phyloP scores from a whole-genome alignment of 345 rosid species.

The Streptanthus diversifolius region DNA sequence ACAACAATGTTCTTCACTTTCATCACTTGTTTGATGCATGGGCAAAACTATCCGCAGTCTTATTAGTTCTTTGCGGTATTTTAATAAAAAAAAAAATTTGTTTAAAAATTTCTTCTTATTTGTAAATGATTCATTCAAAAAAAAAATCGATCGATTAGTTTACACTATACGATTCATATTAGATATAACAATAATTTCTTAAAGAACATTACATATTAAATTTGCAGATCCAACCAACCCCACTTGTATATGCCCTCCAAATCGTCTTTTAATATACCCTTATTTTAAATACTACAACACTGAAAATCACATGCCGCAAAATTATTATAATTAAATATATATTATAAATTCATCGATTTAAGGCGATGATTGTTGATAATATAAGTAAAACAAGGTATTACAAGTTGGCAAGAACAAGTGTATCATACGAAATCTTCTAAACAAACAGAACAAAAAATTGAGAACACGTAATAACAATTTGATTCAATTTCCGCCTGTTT shows the following conservation, averaged over 20 bases:
- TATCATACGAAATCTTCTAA: conserved; percentile 11
- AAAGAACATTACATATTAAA: too few relatives aligned
- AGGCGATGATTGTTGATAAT: not conserved
- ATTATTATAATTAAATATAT: not conserved
- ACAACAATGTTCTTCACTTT: too few relatives aligned
- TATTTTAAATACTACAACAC: not conserved
- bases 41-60: too few relatives aligned
- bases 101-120: too few relatives aligned
- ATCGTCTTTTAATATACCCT: not conserved
- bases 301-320: not conserved
- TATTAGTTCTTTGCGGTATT: too few relatives aligned
- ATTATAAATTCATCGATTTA: not conserved
- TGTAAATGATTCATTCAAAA: too few relatives aligned
- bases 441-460: not conserved
- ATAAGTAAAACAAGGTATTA: conserved; percentile 8
- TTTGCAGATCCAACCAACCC: not conserved
- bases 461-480: conserved; percentile 15
- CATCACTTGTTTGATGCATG: too few relatives aligned
- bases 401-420: conserved; percentile 8
- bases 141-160: too few relatives aligned
- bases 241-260: not conserved
- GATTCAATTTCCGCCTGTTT: not conserved
- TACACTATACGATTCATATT: not conserved
- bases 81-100: too few relatives aligned
- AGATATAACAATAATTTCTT: not conserved